phyloP scores from a whole-genome alignment of 805 yeast genomes.

The Saccharomycopsis capsularis region DNA sequence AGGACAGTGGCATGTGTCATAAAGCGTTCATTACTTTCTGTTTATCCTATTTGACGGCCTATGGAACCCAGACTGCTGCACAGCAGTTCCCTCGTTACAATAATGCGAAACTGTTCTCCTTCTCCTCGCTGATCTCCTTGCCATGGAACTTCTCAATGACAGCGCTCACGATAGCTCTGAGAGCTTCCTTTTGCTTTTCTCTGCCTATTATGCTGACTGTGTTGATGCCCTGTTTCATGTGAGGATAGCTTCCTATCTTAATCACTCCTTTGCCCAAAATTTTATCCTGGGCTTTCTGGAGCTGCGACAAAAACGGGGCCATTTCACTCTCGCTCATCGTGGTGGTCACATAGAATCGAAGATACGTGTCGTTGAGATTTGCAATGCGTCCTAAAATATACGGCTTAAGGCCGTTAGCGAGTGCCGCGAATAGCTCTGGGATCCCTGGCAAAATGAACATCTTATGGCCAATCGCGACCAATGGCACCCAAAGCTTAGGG shows the following conservation, averaged over 20 bases:
- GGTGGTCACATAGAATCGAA: conserved; percentile 58
- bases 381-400: conserved; percentile 31
- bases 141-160: not conserved
- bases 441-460: conserved; percentile 79
- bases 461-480: conserved; percentile 57
- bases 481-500: conserved; percentile 75
- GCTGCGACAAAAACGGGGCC: conserved; percentile 51
- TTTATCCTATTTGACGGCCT: too few species aligned
- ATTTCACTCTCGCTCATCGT: conserved; percentile 53
- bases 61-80: too few species aligned
- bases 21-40: too few species aligned
- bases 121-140: not conserved
- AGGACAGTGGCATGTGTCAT: too few species aligned
- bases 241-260: conserved; percentile 85
- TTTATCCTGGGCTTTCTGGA: conserved; percentile 36
- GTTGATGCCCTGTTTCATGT: conserved; percentile 51
- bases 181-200: conserved; percentile 25
- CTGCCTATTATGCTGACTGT: conserved; percentile 74
- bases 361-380: conserved; percentile 25
- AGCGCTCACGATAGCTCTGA: not conserved
- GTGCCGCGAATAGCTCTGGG: conserved; percentile 59
- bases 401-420: conserved; percentile 42
- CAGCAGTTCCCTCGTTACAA: not conserved
- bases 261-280: conserved; percentile 29
- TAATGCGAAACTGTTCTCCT: not conserved